phyloP scores from a whole-genome alignment of 495 filamentous ascomycete genomes.

The Trichoderma orchidacearum region DNA sequence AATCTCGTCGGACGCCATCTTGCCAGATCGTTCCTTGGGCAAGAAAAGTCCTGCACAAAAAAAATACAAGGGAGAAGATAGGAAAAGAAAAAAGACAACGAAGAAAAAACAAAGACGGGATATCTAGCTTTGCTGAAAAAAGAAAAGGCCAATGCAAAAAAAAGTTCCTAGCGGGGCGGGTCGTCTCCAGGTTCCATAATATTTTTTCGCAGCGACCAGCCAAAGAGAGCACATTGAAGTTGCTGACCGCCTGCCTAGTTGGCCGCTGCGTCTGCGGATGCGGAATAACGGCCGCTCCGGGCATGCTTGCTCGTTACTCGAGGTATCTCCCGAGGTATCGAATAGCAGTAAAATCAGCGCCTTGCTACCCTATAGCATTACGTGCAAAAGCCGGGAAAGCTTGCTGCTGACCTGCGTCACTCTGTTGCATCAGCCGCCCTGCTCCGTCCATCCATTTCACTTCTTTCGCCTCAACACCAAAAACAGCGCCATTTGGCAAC shows the following conservation, averaged over 20 bases:
- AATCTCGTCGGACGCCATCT: conserved; percentile 72
- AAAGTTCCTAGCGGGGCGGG: not conserved
- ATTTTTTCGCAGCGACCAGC: not conserved
- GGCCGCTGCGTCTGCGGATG: not conserved
- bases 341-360: too few relatives aligned
- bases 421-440: not conserved
- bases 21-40: not conserved
- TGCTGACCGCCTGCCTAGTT: not conserved
- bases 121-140: not conserved
- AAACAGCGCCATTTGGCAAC: too few relatives aligned
- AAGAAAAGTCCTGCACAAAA: not conserved
- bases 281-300: not conserved
- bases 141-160: not conserved
- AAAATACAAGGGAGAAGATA: not conserved
- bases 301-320: not conserved
- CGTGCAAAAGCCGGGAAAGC: too few relatives aligned
- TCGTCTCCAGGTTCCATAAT: not conserved
- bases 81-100: not conserved
- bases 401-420: not conserved
- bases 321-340: too few relatives aligned
- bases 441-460: too few relatives aligned
- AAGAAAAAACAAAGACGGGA: not conserved
- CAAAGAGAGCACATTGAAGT: too few relatives aligned
- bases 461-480: not conserved
- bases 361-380: too few relatives aligned